phyloP scores from a whole-genome alignment of 331 rosid genomes.

The Saraca asoca region DNA sequence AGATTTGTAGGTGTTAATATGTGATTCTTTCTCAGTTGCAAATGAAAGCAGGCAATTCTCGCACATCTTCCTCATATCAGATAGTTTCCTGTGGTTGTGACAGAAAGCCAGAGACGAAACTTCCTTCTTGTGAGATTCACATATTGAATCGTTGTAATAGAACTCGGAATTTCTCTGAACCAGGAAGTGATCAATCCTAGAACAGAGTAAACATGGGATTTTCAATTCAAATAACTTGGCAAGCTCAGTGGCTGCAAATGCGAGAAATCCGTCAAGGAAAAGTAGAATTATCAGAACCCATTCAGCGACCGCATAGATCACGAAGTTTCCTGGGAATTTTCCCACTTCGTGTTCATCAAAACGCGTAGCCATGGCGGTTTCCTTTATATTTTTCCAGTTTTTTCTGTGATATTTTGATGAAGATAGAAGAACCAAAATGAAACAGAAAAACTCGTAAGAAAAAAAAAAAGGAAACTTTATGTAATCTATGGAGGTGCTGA shows the following conservation, averaged over 20 bases:
- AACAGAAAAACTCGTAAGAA: conserved; percentile 1
- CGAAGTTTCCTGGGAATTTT: conserved; percentile 63
- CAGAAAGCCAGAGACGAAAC: conserved; percentile 76
- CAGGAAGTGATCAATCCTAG: conserved; percentile 65
- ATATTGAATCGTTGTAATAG: conserved; percentile 66
- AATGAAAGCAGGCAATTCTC: conserved; percentile 84
- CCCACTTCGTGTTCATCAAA: conserved; percentile 73
- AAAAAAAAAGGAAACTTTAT: too few species aligned
- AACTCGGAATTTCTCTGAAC: conserved; percentile 50
- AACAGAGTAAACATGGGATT: conserved; percentile 74
- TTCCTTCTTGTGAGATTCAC: conserved; percentile 76
- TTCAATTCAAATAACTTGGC: conserved; percentile 67
- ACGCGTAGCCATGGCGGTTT: conserved; percentile 46
- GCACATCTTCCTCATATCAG: conserved; percentile 75
- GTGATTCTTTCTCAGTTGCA: conserved; percentile 70
- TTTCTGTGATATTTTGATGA: not conserved
- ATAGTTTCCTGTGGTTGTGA: conserved; percentile 72
- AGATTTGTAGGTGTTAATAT: conserved; percentile 68
- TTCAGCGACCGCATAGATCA: conserved; percentile 70
- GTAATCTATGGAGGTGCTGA: conserved; percentile 15
- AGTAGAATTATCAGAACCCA: conserved; percentile 65
- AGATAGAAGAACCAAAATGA: conserved; percentile 21
- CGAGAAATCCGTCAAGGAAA: conserved; percentile 67
- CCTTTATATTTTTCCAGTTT: not conserved
- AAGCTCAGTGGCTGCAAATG: conserved; percentile 63